Percentiles rank a stretch among this genome's conserved stretches.
These are phyloP conservation scores for Penicillium goetzii DNA, from an alignment of 495 filamentous ascomycete species.

Conservation along the genomic window DNA sequence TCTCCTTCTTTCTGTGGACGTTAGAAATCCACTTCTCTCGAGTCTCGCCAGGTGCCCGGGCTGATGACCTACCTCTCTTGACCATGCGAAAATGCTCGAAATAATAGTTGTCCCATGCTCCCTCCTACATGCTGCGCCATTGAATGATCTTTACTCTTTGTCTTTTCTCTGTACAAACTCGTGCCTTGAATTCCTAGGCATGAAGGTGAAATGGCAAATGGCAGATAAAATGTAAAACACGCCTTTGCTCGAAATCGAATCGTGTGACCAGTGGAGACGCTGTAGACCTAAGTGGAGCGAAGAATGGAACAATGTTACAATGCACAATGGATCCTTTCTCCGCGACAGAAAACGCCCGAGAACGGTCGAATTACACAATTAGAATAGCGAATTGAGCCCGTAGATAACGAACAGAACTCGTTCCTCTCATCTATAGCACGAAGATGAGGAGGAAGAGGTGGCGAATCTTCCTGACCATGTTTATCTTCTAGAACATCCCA, in stretches of 20 bases:
- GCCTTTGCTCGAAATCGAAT: too few relatives aligned
- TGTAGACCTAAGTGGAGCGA: neutral
- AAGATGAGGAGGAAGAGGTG: neutral
- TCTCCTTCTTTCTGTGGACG: neutral
- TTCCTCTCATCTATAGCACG: neutral
- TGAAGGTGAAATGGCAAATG: too few relatives aligned
- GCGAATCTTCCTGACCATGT: neutral
- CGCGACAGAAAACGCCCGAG: neutral
- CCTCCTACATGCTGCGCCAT: too few relatives aligned
- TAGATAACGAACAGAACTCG: neutral
- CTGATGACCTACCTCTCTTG: too few relatives aligned
- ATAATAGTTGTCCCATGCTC: too few relatives aligned
- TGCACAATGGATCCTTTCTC: neutral
- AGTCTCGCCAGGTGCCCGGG: neutral
- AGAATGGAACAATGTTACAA: neutral
- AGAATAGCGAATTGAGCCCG: neutral
- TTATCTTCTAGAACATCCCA: neutral
- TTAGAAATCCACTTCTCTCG: neutral
- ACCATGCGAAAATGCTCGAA: too few relatives aligned
- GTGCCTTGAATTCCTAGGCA: too few relatives aligned
- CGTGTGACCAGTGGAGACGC: neutral
- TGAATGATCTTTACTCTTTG: too few relatives aligned
- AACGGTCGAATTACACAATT: neutral
- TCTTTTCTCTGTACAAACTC: too few relatives aligned
- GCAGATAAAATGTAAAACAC: too few relatives aligned